Percentiles rank a stretch among this genome's conserved stretches.
These are phyloP conservation scores for Nicotiana noctiflora DNA, from an alignment of 257 asterid genomes.

Conservation along the genomic window DNA sequence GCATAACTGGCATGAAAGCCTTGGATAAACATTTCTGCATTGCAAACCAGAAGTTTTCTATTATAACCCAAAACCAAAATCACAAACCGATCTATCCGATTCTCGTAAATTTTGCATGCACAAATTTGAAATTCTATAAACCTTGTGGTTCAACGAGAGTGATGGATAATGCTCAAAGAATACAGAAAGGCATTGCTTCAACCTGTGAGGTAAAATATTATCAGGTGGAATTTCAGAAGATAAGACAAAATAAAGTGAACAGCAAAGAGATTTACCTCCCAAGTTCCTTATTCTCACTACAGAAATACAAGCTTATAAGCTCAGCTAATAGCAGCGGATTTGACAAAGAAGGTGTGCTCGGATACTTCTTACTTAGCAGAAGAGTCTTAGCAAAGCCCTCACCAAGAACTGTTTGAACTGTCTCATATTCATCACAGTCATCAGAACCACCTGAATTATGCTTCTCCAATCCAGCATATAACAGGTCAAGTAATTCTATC, in stretches of 20 bases:
- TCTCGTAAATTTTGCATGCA: background rate
- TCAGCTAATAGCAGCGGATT: slow-evolving; percentile 59
- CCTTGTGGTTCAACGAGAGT: slow-evolving; percentile 84
- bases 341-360: slow-evolving; percentile 32
- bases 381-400: slow-evolving; percentile 94
- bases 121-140: slow-evolving; percentile 18
- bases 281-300: slow-evolving; percentile 40
- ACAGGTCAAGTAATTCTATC: slow-evolving; percentile 61
- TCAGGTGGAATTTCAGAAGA: slow-evolving; percentile 8
- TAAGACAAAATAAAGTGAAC: background rate
- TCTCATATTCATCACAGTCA: slow-evolving; percentile 54
- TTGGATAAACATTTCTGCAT: slow-evolving; percentile 72
- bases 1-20: slow-evolving; percentile 76
- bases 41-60: slow-evolving; percentile 6
- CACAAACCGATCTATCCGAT: background rate
- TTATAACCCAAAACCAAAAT: background rate
- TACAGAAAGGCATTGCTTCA: slow-evolving; percentile 84
- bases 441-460: slow-evolving; percentile 40
- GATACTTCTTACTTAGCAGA: slow-evolving; percentile 62
- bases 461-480: slow-evolving; percentile 54
- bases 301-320: slow-evolving; percentile 66
- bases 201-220: slow-evolving; percentile 40
- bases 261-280: slow-evolving; percentile 45
- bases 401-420: slow-evolving; percentile 56
- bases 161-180: slow-evolving; percentile 95